Evolutionary conservation across 805 yeast species (phyloP).

Genomic region (Wickerhamiella kazuoi): DNA sequence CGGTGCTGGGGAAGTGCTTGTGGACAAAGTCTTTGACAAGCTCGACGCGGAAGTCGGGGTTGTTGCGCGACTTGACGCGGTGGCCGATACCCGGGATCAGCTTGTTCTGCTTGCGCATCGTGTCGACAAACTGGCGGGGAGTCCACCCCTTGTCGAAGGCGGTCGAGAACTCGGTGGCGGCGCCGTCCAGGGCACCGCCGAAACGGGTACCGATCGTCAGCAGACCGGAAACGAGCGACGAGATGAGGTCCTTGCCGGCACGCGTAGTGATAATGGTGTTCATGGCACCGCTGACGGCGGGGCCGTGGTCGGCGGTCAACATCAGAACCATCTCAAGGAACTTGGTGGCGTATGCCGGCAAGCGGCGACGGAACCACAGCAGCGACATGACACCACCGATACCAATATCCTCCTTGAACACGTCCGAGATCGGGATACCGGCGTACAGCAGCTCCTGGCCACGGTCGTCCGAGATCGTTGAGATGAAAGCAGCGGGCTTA

Average conservation of each 20-base stretch:
- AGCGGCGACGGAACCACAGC: conserved; percentile 29
- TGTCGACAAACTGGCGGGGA: conserved; percentile 29
- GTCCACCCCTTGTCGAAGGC: conserved; percentile 29
- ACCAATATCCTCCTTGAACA: conserved; percentile 30
- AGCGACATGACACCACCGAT: conserved; percentile 32
- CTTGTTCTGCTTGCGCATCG: conserved; percentile 31
- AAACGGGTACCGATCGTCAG: conserved; percentile 30
- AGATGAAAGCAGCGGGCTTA: conserved; percentile 31
- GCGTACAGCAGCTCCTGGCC: conserved; percentile 31
- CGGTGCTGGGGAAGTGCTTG: conserved; percentile 28
- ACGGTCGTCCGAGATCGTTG: conserved; percentile 31
- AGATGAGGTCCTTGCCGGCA: conserved; percentile 31
- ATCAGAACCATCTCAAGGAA: conserved; percentile 32
- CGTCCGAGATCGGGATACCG: conserved; percentile 31
- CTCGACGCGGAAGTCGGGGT: conserved; percentile 32
- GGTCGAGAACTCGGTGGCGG: conserved; percentile 28
- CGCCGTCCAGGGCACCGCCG: conserved; percentile 32
- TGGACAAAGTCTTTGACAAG: conserved; percentile 29
- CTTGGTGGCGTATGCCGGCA: conserved; percentile 28
- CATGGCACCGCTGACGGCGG: conserved; percentile 32
- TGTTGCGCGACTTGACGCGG: conserved; percentile 30
- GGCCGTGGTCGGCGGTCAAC: conserved; percentile 33
- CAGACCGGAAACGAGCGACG: conserved; percentile 29
- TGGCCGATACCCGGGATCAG: conserved; percentile 32
- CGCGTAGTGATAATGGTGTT: conserved; percentile 31